Evolutionary conservation across 2,329 filamentous ascomycete species (phyloP), one percentile per base, ranked within the genome.

Genomic region (Hymenoscyphus linearis): DNA sequence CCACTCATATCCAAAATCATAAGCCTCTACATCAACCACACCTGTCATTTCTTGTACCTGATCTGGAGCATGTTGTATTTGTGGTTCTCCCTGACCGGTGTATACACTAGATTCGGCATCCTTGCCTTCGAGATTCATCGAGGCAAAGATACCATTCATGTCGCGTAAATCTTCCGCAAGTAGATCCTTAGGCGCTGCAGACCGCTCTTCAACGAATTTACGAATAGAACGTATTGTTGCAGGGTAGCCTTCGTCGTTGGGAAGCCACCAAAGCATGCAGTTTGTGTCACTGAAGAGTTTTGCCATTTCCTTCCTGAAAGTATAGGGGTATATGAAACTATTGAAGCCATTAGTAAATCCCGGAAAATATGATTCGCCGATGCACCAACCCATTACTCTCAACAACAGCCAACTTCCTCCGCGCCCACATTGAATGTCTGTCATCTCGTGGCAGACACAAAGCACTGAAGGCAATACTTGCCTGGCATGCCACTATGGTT

Each of bases 241-340:
- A 12, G 84, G 87, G 69, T 89, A 89, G 1, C 84, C 85, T 76
- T 93, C 89, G 64, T 91, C 85, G 72, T 95, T 83, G 2, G 92
- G 90, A 2, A 97, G 82, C 95, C 95, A 99, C 91, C 92, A 97
- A 61, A 87, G 81, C 52, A 84, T 84, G 58, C 92, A 85, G 22
- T 87, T 85, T 14, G 85, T 82, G 52, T 90, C 83, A 62, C 83
- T 79, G 80, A 95, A 96, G 26, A 91, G 74, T 54, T 89, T 82
- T 35, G 89, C 85, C 82, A 98, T 88, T 66, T 87, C 87, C 35
- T 77, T 80, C 61, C 93, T 88, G 68, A 93, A 86, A 13, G 84
- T 84, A 34, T 85, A 79, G 1, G 93, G 88, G 67, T 91, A 93
- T 26, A 96, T 89, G 72, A 96, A 96, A 44, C 93, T 97, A 64